A percentile compares a stretch with the other conserved stretches of the same genome.
Evolutionary conservation across 2,329 filamentous ascomycete genomes (phyloP).

Genomic region (Sporothrix brunneoviolacea): DNA sequence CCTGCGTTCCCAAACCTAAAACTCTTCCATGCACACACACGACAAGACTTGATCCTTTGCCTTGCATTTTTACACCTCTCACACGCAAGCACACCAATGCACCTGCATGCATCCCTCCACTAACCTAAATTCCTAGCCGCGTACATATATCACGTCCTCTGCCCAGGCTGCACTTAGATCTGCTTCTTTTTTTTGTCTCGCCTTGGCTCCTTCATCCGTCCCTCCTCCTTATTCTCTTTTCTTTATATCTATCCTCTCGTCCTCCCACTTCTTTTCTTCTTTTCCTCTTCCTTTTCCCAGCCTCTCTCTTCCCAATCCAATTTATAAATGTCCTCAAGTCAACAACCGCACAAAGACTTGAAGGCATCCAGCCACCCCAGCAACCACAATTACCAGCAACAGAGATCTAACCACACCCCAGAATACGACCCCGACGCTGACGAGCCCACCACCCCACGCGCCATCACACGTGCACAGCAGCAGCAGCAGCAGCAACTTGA

Average conservation of each 20-base stretch:
- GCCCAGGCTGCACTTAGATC: background rate
- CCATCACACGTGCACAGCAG: background rate
- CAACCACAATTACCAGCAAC: background rate
- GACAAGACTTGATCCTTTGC: background rate
- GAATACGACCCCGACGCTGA: background rate
- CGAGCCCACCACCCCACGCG: conserved; percentile 7
- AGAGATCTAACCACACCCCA: conserved; percentile 1
- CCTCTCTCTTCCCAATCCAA: background rate
- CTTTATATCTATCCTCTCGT: background rate
- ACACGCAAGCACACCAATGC: conserved; percentile 7
- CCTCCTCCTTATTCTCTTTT: background rate
- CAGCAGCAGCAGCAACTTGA: background rate
- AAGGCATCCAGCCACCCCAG: conserved; percentile 6
- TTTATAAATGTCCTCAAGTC: conserved; percentile 17
- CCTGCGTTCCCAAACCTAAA: too few relatives aligned
- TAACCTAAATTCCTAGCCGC: conserved; percentile 11
- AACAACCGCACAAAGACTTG: conserved; percentile 7
- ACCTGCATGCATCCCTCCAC: conserved; percentile 10
- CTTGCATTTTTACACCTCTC: background rate
- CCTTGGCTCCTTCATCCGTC: background rate
- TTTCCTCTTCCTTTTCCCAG: background rate
- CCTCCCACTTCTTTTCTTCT: background rate
- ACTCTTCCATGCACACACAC: background rate
- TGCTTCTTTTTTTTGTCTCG: background rate
- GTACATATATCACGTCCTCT: conserved; percentile 8